These are phyloP conservation scores for Leptosphaerulina australis DNA, from an alignment of 2,329 filamentous ascomycete genomes.

Conservation along the genomic window DNA sequence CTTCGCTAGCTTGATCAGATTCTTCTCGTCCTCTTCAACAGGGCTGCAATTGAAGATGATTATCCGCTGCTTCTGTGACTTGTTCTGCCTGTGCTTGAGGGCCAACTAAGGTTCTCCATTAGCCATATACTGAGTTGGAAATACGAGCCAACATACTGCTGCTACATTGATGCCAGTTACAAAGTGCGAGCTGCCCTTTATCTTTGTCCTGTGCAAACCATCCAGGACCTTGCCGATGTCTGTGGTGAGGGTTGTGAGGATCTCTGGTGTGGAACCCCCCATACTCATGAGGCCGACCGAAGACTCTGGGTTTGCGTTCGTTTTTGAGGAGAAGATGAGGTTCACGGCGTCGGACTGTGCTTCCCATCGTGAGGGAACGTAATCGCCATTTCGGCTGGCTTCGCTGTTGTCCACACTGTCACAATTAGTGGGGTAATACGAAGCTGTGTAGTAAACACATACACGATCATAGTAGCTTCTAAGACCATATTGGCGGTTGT, in stretches of 20 bases:
- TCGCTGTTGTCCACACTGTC: constrained; percentile 94
- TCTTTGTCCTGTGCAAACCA: constrained; percentile 80
- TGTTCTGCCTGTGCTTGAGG: constrained; percentile 97
- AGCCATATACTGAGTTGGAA: constrained; percentile 75
- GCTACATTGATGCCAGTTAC: constrained; percentile 95
- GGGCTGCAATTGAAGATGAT: constrained; percentile 96
- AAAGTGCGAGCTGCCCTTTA: constrained; percentile 84
- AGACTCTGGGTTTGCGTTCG: constrained; percentile 92
- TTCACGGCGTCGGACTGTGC: constrained; percentile 94
- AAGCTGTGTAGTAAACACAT: constrained; percentile 27
- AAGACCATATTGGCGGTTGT: constrained; percentile 79
- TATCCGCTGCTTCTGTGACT: constrained; percentile 94
- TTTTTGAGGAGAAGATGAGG: constrained; percentile 94
- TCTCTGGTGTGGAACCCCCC: constrained; percentile 96
- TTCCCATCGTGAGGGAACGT: constrained; percentile 89
- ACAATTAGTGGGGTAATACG: constrained; percentile 30
- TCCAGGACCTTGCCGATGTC: constrained; percentile 96
- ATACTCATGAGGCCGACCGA: constrained; percentile 98
- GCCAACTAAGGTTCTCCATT: constrained; percentile 68
- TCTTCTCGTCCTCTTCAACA: constrained; percentile 86
- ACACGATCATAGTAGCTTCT: constrained; percentile 98
- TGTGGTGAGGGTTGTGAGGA: constrained; percentile 92
- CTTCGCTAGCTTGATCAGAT: constrained; percentile 86
- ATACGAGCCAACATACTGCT: constrained; percentile 73
- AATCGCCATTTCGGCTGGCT: constrained; percentile 95